phyloP scores from a whole-genome alignment of 768 basidiomycete genomes.

The Russula abietina region DNA sequence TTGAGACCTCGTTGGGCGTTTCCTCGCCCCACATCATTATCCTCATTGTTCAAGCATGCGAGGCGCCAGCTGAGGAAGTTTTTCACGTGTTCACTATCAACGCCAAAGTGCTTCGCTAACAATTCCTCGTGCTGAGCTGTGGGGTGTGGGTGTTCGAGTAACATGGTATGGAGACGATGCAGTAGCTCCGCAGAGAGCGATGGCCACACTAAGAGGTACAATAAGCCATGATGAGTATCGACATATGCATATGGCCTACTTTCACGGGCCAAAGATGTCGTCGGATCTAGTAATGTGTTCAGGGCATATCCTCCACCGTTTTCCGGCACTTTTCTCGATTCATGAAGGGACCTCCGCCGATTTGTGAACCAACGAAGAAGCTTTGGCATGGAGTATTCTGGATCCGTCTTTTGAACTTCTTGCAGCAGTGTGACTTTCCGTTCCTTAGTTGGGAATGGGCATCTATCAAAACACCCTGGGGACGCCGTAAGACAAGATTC shows the following conservation, averaged over 20 bases:
- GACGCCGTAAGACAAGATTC: background rate
- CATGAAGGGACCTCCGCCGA: background rate
- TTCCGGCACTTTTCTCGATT: background rate
- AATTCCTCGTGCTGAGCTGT: conserved; percentile 6
- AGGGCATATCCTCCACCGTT: background rate
- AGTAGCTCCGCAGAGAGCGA: conserved; percentile 7
- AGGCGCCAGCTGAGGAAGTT: conserved; percentile 10
- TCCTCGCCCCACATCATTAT: background rate
- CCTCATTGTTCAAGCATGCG: background rate
- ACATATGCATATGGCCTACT: background rate
- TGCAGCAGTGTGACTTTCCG: conserved; percentile 1
- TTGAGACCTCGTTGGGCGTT: background rate
- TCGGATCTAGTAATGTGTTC: conserved; percentile 4
- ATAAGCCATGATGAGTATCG: background rate
- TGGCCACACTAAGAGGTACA: conserved; percentile 15
- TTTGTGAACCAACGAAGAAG: conserved; percentile 2
- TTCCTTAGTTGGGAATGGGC: conserved; percentile 2
- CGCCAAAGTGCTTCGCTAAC: conserved; percentile 3
- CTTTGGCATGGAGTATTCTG: background rate
- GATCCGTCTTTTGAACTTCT: conserved; percentile 13
- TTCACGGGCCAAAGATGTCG: conserved; percentile 8
- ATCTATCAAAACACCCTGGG: conserved; percentile 5
- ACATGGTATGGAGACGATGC: conserved; percentile 9
- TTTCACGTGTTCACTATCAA: conserved; percentile 9
- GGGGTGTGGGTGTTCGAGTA: conserved; percentile 8